Evolutionary conservation across 2,329 filamentous ascomycete genomes (phyloP), one percentile per base, ranked within the genome.

Genomic region (Xylaria digitata): DNA sequence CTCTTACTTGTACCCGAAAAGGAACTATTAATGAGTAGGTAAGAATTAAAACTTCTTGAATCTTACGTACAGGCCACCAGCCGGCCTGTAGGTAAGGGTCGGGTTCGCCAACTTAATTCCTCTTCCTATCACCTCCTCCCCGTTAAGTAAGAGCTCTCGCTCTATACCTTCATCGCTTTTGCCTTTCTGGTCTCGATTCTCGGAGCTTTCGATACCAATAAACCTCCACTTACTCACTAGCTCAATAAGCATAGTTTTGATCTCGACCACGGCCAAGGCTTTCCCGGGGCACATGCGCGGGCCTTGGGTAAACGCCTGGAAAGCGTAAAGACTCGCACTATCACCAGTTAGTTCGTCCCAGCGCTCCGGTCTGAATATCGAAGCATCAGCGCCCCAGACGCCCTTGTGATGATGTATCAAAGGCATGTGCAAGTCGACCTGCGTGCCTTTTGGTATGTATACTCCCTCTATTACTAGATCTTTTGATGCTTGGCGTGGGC

Each of bases 291-390:
- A 78, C 9, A 70, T 73, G 3, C 75, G 71, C 30, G 76, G 75
- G 2, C 75, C 75, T 21, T 75, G 69, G 30, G 69, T 60, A 60
- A 77, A 77, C n/a, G 72, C 61, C 50, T 74, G 65, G 56, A 72
- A 74, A 1, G 74, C 74, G 59, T 72, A 74, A 0, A 72, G 69
- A 88, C 62, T 67, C 6, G 68, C 58, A 0, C 67, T 69, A 11
- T 65, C 66, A 17, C 65, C 69, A 4, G 55, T 53, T 2, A 72
- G 55, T 1, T 11, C 30, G 26, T 72, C 67, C 74, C 74, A 77
- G 17, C 75, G 71, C 7, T 70, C 70, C 1, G 73, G 73, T 21
- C 69, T 32, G 53, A 77, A 73, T 17, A 23, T 37, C 1, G 40
- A 52, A 2, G 71, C 73, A 59, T 71, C 65, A 9, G 64, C 46